A percentile compares a stretch with the other conserved stretches of the same genome.
These are phyloP conservation scores for Emericellopsis cladophorae DNA, from an alignment of 2,329 filamentous ascomycete genomes.

Conservation along the genomic window DNA sequence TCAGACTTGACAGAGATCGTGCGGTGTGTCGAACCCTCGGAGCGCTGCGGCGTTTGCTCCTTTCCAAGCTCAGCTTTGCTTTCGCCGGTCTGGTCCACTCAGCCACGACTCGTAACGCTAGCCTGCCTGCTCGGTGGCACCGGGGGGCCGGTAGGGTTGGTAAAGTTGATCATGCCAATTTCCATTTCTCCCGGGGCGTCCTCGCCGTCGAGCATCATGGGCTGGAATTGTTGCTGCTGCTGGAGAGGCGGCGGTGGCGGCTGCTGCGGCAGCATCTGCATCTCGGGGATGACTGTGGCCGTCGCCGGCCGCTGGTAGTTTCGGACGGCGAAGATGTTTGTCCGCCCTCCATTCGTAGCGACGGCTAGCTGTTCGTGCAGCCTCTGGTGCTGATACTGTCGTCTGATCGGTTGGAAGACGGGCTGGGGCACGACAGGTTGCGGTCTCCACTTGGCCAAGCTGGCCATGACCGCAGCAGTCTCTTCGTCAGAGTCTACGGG, in stretches of 20 bases:
- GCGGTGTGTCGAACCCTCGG: no score
- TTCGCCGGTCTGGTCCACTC: no score
- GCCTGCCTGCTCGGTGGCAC: neutral
- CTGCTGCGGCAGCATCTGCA: neutral
- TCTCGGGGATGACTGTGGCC: constrained; percentile 16
- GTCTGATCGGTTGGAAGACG: constrained; percentile 46
- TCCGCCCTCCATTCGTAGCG: constrained; percentile 51
- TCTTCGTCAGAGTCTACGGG: constrained; percentile 94
- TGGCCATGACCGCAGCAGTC: constrained; percentile 75
- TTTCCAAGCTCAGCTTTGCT: no score
- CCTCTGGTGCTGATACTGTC: constrained; percentile 49
- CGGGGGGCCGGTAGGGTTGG: no score
- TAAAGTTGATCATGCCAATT: neutral
- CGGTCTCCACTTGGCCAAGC: constrained; percentile 63
- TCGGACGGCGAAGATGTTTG: constrained; percentile 41
- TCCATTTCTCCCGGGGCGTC: constrained; percentile 49
- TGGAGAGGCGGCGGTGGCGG: neutral
- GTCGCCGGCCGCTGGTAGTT: constrained; percentile 44
- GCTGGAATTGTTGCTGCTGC: constrained; percentile 27
- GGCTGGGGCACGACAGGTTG: constrained; percentile 62
- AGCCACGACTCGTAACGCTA: neutral
- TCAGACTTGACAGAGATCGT: no score
- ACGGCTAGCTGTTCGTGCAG: constrained; percentile 54
- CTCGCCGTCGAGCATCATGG: constrained; percentile 25
- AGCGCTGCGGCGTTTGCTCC: no score